Evolutionary conservation across 2,329 filamentous ascomycete species (phyloP), one percentile per base, ranked within the genome.

Genomic region (Neofusicoccum parvum): DNA sequence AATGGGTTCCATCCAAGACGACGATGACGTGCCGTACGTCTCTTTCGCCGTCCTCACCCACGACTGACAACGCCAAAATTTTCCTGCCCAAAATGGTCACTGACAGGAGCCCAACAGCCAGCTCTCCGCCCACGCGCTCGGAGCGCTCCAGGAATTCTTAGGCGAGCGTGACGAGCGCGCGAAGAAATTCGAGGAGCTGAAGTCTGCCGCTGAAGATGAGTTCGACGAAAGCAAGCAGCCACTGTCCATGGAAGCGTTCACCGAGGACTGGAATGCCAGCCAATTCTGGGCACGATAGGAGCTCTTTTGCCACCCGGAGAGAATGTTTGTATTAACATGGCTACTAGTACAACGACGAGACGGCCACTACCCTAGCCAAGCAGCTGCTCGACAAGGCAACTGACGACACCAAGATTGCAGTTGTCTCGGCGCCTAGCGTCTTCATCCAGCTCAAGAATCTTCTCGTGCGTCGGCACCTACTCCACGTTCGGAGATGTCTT

Each of bases 261-360:
- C 83, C 1, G 92, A 94, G 77, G 89, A 94, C 76, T 95, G 92
- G 92, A 92, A 94, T 73, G 86, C 90, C 72, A 90, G 87, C 68
- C 91, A 94, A 78, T 95, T 95, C 73, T 95, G 92, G 91, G 88
- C 91, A 81, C 45, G 82, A 34, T 34, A 15, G 27, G 11, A 36
- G 32, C 74, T 23, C 27, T 41, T 54, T 64, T n/a, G n/a, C 27
- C 43, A 23, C 43, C n/a, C 3, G 43, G 34, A 27, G 11, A 20
- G 39, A 41, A 49, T 39, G 50, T 3, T 20, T 23, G 17, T 48
- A 53, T 48, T 65, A 62, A 65, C 54, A 14, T 49, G 36, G 6
- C 36, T n/a, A 34, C 17, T 54, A 90, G 88, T 92, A 92, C 74
- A 87, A 87, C 9, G 88, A 93, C 62, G 86, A 88, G 69, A 94